These are phyloP conservation scores for Cadophora malorum DNA, from an alignment of 2,329 filamentous ascomycete genomes.

Conservation along the genomic window DNA sequence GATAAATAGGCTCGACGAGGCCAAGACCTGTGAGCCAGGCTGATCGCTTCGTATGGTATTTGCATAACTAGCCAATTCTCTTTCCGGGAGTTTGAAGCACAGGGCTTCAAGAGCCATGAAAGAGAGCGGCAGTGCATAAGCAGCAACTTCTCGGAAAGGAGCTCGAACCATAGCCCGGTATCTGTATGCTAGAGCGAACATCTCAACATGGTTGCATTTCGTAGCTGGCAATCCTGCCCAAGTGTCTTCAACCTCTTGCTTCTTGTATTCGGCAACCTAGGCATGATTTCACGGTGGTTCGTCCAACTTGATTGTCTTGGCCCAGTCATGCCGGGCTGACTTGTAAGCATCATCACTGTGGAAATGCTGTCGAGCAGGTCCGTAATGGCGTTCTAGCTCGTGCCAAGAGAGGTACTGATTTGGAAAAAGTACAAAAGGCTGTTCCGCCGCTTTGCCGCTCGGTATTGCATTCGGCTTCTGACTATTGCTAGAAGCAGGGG, in stretches of 20 bases:
- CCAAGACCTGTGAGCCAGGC: conserved; percentile 9
- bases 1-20: neutral
- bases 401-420: conserved; percentile 11
- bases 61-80: neutral
- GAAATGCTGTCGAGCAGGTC: neutral
- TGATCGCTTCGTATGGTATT: conserved; percentile 7
- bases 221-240: conserved; percentile 3
- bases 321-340: neutral
- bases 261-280: conserved; percentile 12
- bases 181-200: neutral
- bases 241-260: conserved; percentile 22
- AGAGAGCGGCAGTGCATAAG: neutral
- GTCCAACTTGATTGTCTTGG: neutral
- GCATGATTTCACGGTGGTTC: neutral
- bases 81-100: conserved; percentile 8
- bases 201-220: conserved; percentile 5
- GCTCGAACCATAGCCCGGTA: neutral
- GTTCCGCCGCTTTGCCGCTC: neutral
- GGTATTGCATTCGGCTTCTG: neutral
- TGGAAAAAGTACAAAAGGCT: conserved; percentile 5
- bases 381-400: conserved; percentile 19
- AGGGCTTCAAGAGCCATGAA: conserved; percentile 2
- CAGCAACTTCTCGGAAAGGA: conserved; percentile 7
- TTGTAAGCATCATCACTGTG: neutral
- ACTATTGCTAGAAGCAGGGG: conserved; percentile 5